Evolutionary conservation across 75 land plant species (phyloP).

Genomic region (Ceratopteris richardii): DNA sequence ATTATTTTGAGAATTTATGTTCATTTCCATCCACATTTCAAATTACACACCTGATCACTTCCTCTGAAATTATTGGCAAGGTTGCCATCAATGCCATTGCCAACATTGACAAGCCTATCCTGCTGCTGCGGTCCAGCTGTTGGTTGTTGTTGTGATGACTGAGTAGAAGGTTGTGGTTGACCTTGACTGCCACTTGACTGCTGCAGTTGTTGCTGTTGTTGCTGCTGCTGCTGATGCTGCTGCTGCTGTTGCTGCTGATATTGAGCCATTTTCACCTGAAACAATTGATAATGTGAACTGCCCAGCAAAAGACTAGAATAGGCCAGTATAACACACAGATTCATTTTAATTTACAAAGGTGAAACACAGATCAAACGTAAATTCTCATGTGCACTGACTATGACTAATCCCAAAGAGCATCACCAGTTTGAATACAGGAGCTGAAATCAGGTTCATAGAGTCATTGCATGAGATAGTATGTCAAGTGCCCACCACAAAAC

Average conservation of each 20-base stretch:
- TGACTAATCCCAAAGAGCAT: too few species aligned
- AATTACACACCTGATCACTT: slow-evolving; percentile 82
- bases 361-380: too few species aligned
- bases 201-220: slow-evolving; percentile 43
- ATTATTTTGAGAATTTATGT: too few species aligned
- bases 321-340: neutral
- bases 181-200: slow-evolving; percentile 36
- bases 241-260: slow-evolving; percentile 27
- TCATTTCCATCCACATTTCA: too few species aligned
- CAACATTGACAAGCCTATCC: slow-evolving; percentile 45
- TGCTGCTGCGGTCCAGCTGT: slow-evolving; percentile 47
- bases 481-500: too few species aligned
- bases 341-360: too few species aligned
- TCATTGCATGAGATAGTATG: too few species aligned
- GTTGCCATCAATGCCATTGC: slow-evolving; percentile 55
- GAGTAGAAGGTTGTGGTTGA: slow-evolving; percentile 45
- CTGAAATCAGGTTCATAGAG: too few species aligned
- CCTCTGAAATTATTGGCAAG: slow-evolving; percentile 70
- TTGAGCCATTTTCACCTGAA: slow-evolving; percentile 48
- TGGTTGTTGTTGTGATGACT: slow-evolving; percentile 30
- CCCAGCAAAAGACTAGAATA: neutral
- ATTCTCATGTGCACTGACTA: too few species aligned
- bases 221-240: slow-evolving; percentile 25
- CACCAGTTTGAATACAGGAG: too few species aligned
- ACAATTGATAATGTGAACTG: neutral